These are phyloP conservation scores for Torulaspora gathmanii DNA, from an alignment of 805 yeast species.

Conservation along the genomic window DNA sequence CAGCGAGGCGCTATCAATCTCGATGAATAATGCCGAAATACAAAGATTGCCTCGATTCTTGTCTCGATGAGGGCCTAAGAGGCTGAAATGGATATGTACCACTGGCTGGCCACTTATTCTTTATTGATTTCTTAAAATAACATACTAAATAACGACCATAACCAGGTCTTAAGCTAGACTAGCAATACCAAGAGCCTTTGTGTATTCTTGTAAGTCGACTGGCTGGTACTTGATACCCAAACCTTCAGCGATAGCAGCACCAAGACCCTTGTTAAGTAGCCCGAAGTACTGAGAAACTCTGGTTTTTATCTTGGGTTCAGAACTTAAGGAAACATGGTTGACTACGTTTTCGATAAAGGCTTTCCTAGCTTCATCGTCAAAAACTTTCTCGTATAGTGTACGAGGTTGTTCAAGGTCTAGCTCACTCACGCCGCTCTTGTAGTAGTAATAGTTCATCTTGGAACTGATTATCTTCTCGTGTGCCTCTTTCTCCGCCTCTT, in stretches of 20 bases:
- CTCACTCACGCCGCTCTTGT: slow-evolving; percentile 41
- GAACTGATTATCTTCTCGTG: slow-evolving; percentile 40
- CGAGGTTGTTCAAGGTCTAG: slow-evolving; percentile 47
- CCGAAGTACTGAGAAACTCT: slow-evolving; percentile 43
- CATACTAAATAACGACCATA: not conserved
- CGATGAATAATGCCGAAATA: not conserved
- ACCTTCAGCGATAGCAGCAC: slow-evolving; percentile 40
- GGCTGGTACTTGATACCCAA: slow-evolving; percentile 39
- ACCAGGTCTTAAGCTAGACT: slow-evolving; percentile 5
- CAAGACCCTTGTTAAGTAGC: slow-evolving; percentile 40
- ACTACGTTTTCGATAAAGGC: slow-evolving; percentile 38
- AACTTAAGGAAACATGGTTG: slow-evolving; percentile 38
- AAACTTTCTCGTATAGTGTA: slow-evolving; percentile 41
- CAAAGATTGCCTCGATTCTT: too few relatives aligned
- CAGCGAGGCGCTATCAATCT: not conserved
- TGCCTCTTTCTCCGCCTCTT: slow-evolving; percentile 27
- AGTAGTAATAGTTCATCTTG: slow-evolving; percentile 36
- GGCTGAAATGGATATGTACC: too few relatives aligned
- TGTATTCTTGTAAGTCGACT: slow-evolving; percentile 36
- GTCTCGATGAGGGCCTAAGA: too few relatives aligned
- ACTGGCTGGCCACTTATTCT: too few relatives aligned
- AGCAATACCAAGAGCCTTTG: slow-evolving; percentile 27
- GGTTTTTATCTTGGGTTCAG: slow-evolving; percentile 33
- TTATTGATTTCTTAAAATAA: not conserved
- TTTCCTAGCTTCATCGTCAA: slow-evolving; percentile 32